These are phyloP conservation scores for Thymus mandschuricus DNA, from an alignment of 257 asterid genomes.

Conservation along the genomic window DNA sequence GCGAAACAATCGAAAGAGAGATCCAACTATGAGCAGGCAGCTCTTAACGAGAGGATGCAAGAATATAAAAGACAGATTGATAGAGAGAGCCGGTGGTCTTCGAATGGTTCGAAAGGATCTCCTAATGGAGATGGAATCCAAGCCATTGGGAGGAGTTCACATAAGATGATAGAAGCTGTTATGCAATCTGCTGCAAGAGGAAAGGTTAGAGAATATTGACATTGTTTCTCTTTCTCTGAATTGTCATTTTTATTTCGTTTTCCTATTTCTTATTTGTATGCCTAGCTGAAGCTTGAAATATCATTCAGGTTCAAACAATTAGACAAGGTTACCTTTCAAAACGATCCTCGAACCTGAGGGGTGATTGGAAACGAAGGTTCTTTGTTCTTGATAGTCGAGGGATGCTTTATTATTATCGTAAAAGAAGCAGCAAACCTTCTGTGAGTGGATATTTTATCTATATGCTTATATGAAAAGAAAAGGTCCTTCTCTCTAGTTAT, in stretches of 20 bases:
- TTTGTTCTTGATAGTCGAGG: slow-evolving; percentile 99
- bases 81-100: slow-evolving; percentile 89
- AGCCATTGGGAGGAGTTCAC: slow-evolving; percentile 97
- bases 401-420: slow-evolving; percentile 98
- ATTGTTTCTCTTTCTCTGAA: slow-evolving; percentile 21
- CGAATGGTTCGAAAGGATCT: slow-evolving; percentile 87
- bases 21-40: slow-evolving; percentile 95
- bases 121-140: slow-evolving; percentile 99
- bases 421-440: slow-evolving; percentile 94
- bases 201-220: slow-evolving; percentile 58
- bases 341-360: slow-evolving; percentile 93
- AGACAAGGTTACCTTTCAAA: slow-evolving; percentile 99
- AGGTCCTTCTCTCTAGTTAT: slow-evolving; percentile 11
- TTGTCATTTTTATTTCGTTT: slow-evolving; percentile 6
- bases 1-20: slow-evolving; percentile 97
- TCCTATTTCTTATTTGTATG: slow-evolving; percentile 24
- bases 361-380: slow-evolving; percentile 99
- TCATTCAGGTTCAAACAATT: slow-evolving; percentile 95
- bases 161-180: slow-evolving; percentile 98
- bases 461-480: slow-evolving; percentile 3
- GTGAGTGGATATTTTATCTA: slow-evolving; percentile 56
- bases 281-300: slow-evolving; percentile 35
- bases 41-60: slow-evolving; percentile 98
- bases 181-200: slow-evolving; percentile 99
- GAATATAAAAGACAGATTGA: slow-evolving; percentile 93